phyloP scores from a whole-genome alignment of 257 asterid species.

The Cruciata laevipes region DNA sequence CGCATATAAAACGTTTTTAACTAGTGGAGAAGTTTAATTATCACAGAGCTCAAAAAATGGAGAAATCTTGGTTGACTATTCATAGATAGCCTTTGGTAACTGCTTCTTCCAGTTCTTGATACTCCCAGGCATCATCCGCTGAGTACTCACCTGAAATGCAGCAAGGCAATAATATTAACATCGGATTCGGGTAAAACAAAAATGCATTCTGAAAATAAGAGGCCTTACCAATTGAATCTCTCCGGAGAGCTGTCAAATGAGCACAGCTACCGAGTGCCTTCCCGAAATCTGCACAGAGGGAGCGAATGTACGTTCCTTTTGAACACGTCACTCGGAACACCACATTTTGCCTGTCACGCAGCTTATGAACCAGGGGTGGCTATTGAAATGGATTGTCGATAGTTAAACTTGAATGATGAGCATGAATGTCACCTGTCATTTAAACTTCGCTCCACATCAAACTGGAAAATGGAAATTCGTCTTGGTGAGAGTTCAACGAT shows the following conservation, averaged over 20 bases:
- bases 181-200: background rate
- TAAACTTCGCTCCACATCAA: conserved; percentile 81
- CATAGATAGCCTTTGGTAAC: conserved; percentile 68
- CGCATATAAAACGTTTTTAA: too few species aligned
- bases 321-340: conserved; percentile 84
- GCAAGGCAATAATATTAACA: background rate
- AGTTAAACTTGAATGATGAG: background rate
- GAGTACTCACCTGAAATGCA: conserved; percentile 59
- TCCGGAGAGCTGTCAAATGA: conserved; percentile 80
- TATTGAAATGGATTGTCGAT: background rate
- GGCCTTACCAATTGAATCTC: conserved; percentile 83
- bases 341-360: conserved; percentile 72
- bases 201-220: background rate
- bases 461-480: conserved; percentile 66
- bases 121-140: conserved; percentile 96
- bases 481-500: conserved; percentile 90
- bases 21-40: too few species aligned
- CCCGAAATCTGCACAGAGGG: conserved; percentile 95
- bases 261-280: conserved; percentile 93
- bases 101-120: conserved; percentile 74
- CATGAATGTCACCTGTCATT: conserved; percentile 56
- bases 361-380: background rate
- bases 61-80: background rate
- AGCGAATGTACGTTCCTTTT: conserved; percentile 92
- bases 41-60: too few species aligned